Evolutionary conservation across 306 rosid genomes (phyloP).

Genomic region (Vicia villosa): DNA sequence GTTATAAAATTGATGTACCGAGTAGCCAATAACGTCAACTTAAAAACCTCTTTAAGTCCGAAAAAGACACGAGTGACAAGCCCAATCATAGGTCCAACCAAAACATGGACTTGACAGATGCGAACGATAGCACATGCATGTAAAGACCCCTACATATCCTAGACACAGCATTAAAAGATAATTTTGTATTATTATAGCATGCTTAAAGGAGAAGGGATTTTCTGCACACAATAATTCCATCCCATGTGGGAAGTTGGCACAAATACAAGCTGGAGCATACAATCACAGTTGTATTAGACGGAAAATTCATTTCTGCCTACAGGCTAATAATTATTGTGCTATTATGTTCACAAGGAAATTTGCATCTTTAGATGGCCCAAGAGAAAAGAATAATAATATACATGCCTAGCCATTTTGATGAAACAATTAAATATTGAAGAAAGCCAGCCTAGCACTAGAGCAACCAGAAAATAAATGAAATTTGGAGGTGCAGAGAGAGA

Average conservation of each 20-base stretch:
- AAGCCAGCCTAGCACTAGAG: conserved; percentile 47
- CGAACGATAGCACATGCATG: conserved; percentile 37
- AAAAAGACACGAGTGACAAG: background rate
- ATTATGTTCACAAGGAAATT: conserved; percentile 36
- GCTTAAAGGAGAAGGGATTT: conserved; percentile 27
- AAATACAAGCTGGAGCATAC: conserved; percentile 41
- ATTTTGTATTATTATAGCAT: background rate
- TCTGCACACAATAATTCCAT: conserved; percentile 23
- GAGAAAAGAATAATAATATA: conserved; percentile 41
- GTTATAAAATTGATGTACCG: background rate
- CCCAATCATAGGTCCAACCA: conserved; percentile 30
- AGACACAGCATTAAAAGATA: conserved; percentile 2
- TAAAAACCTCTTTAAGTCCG: background rate
- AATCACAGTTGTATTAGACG: conserved; percentile 34
- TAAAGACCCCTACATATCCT: conserved; percentile 24
- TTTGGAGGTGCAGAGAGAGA: conserved; percentile 33
- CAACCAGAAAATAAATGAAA: conserved; percentile 40
- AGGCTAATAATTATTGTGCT: conserved; percentile 36
- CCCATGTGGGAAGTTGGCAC: conserved; percentile 38
- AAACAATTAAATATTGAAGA: conserved; percentile 47
- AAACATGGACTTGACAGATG: conserved; percentile 4
- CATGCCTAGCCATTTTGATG: conserved; percentile 46
- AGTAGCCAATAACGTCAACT: background rate
- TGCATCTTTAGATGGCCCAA: conserved; percentile 37
- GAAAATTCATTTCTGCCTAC: conserved; percentile 36